Base-by-base conservation (phyloP, 345 rosid species). In the Corchorus olitorius region DNA sequence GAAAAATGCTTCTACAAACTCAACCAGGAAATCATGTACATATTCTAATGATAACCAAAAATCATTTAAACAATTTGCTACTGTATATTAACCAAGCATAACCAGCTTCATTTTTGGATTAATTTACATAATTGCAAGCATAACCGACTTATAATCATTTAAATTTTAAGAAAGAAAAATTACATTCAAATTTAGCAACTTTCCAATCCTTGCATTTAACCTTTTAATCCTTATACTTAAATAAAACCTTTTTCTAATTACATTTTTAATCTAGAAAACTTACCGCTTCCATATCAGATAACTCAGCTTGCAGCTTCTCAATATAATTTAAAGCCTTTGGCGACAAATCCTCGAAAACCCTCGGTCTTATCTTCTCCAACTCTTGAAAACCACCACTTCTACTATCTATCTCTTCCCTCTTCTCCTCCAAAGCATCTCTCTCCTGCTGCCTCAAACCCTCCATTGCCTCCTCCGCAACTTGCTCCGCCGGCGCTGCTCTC, bases 241-340 rank as follows among this genome's bases (percentile, higher is more conserved):
- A 50, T 12, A 34, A 22, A 20, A 55, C 43, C 2, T 39, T 39
- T 6, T 39, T 45, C 8, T 9, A 4, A 15, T 52, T 60, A 55
- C 2, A 7, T 55, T 55, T 55, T 55, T 20, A n/a, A 35, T 43
- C 27, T 52, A 34, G 13, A 65, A 63, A 41, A 13, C 59, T 77
- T 66, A 92, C 98, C 97, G 87, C 89, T 69, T 88, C 84, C 27
- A 76, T 84, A 72, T 77, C 19, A 62, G 86, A 78, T 82, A 94
- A 78, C 86, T 94, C 94, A 5, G 90, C 80, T 54, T 87, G 89
- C 88, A 94, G 82, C 60, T 66, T 83, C 58, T 89, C 92, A 70
- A 92, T 88, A 70, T 83, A 89, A 70, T 72, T 89, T 82, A 89
- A 83, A 10, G 94, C 93, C 81, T 92, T 91, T 0, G 89, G 93